Conservation (phyloP, 2,329 filamentous ascomycete genomes). For the Knufia fluminis region DNA sequence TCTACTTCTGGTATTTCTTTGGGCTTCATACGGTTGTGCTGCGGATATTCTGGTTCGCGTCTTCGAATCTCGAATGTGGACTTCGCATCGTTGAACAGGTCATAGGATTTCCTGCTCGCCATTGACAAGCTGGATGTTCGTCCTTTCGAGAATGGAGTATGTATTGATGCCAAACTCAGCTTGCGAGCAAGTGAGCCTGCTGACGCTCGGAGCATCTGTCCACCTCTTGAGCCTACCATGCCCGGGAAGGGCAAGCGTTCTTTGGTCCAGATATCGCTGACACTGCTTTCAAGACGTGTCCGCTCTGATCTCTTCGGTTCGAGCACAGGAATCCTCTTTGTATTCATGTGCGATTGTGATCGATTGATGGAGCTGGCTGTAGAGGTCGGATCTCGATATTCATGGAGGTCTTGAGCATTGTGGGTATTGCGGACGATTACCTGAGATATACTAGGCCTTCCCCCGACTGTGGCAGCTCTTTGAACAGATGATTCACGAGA, state of each 20-base stretch:
- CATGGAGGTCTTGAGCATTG: conserved; percentile 49
- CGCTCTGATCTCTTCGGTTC: conserved; percentile 67
- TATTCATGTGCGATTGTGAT: conserved; percentile 70
- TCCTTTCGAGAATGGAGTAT: conserved; percentile 60
- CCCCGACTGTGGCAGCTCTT: conserved; percentile 62
- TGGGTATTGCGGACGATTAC: conserved; percentile 83
- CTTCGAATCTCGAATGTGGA: conserved; percentile 19
- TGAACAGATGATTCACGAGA: conserved; percentile 61
- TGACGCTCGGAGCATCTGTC: conserved; percentile 66
- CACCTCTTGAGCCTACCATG: conserved; percentile 58
- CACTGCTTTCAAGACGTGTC: conserved; percentile 61
- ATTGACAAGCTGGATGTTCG: conserved; percentile 52
- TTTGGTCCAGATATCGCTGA: conserved; percentile 76
- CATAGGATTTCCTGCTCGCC: conserved; percentile 23
- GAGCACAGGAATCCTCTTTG: conserved; percentile 59
- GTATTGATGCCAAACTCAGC: conserved; percentile 71
- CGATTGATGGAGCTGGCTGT: conserved; percentile 49
- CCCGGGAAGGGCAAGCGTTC: conserved; percentile 74
- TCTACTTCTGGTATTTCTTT: conserved; percentile 20
- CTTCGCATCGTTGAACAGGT: conserved; percentile 15
- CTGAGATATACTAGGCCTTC: conserved; percentile 59
- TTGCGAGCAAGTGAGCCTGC: conserved; percentile 82
- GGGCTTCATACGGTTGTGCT: conserved; percentile 11
- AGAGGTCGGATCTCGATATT: conserved; percentile 28
- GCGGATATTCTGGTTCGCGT: conserved; percentile 16